A percentile compares a stretch with the other conserved stretches of the same genome.
Conservation (phyloP, 1,284 basidiomycete species). For the Pseudozyma thailandica region DNA sequence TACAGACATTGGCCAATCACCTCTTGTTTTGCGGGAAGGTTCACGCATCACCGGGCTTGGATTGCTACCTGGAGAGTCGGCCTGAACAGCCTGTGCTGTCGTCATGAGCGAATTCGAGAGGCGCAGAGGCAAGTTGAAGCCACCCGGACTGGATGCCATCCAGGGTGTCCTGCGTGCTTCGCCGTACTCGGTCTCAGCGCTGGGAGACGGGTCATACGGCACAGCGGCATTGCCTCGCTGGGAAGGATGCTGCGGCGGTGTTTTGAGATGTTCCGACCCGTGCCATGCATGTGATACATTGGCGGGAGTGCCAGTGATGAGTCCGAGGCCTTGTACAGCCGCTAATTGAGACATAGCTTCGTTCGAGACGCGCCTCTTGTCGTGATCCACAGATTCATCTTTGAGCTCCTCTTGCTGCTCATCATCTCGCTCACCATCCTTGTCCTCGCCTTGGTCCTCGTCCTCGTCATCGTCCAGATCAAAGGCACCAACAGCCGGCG, state of each 20-base stretch:
- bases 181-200: constrained; percentile 41
- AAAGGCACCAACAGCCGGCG: constrained; percentile 23
- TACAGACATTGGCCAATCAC: constrained; percentile 46
- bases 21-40: constrained; percentile 18
- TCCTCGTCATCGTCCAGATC: constrained; percentile 37
- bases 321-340: constrained; percentile 14
- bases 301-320: constrained; percentile 1
- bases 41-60: constrained; percentile 15
- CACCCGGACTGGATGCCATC: constrained; percentile 31
- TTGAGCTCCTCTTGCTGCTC: not conserved
- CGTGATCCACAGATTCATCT: too few species aligned
- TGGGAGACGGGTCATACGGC: constrained; percentile 35
- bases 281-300: not conserved
- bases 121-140: constrained; percentile 41
- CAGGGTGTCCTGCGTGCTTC: constrained; percentile 35
- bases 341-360: too few species aligned
- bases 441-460: constrained; percentile 19
- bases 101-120: constrained; percentile 43
- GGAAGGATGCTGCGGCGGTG: constrained; percentile 27
- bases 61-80: constrained; percentile 20
- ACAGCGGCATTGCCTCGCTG: constrained; percentile 31
- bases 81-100: constrained; percentile 10
- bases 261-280: constrained; percentile 10
- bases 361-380: too few species aligned
- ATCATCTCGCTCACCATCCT: not conserved